phyloP scores from a whole-genome alignment of 495 filamentous ascomycete species.

The Cryomyces minteri region DNA sequence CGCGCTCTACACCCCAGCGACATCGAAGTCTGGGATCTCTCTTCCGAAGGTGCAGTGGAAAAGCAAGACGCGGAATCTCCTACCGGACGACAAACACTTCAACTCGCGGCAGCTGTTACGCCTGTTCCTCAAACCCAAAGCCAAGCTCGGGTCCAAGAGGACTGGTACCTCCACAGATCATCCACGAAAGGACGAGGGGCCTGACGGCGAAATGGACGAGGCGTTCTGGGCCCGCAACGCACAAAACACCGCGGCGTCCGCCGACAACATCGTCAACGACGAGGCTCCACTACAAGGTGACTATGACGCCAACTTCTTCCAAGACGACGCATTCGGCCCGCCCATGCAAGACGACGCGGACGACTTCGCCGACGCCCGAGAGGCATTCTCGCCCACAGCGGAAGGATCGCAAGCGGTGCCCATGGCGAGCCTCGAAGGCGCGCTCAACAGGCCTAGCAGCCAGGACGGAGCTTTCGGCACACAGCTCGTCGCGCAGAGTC shows the following conservation, averaged over 20 bases:
- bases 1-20: conserved; percentile 65
- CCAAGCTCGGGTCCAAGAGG: conserved; percentile 41
- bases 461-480: conserved; percentile 62
- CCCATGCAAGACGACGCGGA: conserved; percentile 67
- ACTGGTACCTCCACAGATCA: conserved; percentile 12
- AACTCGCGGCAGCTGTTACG: conserved; percentile 76
- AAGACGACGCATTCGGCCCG: conserved; percentile 73
- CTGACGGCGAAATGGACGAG: conserved; percentile 71
- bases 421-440: conserved; percentile 22
- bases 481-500: conserved; percentile 76
- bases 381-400: conserved; percentile 63
- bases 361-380: conserved; percentile 78
- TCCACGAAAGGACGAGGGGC: conserved; percentile 30
- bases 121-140: conserved; percentile 89
- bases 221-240: conserved; percentile 82
- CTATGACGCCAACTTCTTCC: conserved; percentile 97
- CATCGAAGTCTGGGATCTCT: conserved; percentile 62
- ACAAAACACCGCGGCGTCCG: conserved; percentile 20
- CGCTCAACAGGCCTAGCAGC: background rate
- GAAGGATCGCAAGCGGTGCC: conserved; percentile 28
- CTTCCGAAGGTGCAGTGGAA: conserved; percentile 89
- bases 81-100: conserved; percentile 98
- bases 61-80: conserved; percentile 76
- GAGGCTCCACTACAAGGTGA: conserved; percentile 35
- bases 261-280: conserved; percentile 28